Evolutionary conservation across 768 basidiomycete genomes (phyloP).

Genomic region (Panaeolus papilionaceus): DNA sequence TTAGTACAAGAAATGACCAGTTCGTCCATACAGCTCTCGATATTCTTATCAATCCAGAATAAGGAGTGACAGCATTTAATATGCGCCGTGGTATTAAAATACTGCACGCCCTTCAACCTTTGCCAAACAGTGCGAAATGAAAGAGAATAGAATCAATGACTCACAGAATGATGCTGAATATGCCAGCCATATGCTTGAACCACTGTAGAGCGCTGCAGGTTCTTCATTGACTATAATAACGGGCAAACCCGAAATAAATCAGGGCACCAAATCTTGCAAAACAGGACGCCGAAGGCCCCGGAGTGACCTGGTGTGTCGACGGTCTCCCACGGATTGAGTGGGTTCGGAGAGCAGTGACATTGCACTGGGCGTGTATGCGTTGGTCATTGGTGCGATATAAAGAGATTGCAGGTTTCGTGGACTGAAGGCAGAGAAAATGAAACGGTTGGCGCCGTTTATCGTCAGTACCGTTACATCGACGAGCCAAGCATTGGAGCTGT

Average conservation of each 20-base stretch:
- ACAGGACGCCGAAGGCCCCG: neutral
- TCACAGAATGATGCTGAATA: constrained; percentile 19
- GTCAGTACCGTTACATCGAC: constrained; percentile 1
- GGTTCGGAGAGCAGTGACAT: constrained; percentile 19
- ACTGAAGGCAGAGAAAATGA: constrained; percentile 16
- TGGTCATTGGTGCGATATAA: constrained; percentile 19
- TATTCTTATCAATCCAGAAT: neutral
- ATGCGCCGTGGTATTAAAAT: neutral
- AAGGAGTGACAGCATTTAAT: neutral
- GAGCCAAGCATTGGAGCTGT: neutral
- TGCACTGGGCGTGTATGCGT: neutral
- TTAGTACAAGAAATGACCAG: neutral
- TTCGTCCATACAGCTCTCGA: neutral
- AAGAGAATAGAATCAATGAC: neutral
- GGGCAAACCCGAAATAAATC: neutral
- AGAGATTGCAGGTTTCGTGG: constrained; percentile 1
- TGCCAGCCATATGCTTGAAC: constrained; percentile 18
- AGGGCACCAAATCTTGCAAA: neutral
- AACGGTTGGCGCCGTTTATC: constrained; percentile 9
- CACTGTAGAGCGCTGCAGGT: constrained; percentile 18
- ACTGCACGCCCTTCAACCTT: neutral
- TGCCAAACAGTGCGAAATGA: constrained; percentile 1
- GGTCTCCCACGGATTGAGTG: constrained; percentile 23
- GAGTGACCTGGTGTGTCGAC: constrained; percentile 13
- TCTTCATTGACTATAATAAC: constrained; percentile 17